A percentile compares a stretch with the other conserved stretches of the same genome.
These are phyloP conservation scores for Xylaria telfairii DNA, from an alignment of 495 filamentous ascomycete species.

Conservation along the genomic window DNA sequence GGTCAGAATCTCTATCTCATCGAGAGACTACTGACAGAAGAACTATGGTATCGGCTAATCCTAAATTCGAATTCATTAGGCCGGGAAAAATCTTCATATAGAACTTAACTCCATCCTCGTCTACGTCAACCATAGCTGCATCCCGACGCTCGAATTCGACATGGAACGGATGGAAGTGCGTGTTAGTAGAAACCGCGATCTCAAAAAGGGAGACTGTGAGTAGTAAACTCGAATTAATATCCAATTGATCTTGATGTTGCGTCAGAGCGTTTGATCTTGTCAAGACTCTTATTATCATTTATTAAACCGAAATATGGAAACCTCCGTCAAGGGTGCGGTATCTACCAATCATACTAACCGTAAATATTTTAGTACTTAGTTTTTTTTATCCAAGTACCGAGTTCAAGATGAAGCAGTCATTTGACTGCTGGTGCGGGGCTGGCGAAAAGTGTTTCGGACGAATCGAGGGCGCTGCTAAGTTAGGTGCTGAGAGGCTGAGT, in stretches of 20 bases:
- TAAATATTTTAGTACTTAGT: not conserved
- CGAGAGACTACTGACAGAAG: not conserved
- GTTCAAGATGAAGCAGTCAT: conserved; percentile 11
- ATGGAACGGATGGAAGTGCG: conserved; percentile 20
- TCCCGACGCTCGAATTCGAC: conserved; percentile 12
- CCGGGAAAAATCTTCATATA: conserved; percentile 8
- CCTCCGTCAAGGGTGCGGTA: not conserved
- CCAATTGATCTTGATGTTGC: too few relatives aligned
- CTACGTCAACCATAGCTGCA: conserved; percentile 19
- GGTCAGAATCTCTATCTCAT: conserved; percentile 8
- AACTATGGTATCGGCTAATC: not conserved
- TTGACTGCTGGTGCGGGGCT: conserved; percentile 15
- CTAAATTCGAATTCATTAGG: not conserved
- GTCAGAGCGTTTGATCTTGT: not conserved
- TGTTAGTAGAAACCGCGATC: not conserved
- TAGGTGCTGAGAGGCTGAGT: not conserved
- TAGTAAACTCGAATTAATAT: not conserved
- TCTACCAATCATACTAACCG: not conserved
- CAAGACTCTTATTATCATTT: not conserved
- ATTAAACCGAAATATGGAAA: not conserved
- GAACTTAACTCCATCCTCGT: conserved; percentile 21
- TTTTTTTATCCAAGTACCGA: conserved; percentile 25
- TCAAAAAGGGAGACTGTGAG: conserved; percentile 20
- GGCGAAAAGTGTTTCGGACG: conserved; percentile 9
- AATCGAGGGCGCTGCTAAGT: conserved; percentile 3